Evolutionary conservation across 495 filamentous ascomycete genomes (phyloP).

Genomic region (Clavariopsis aquatica): DNA sequence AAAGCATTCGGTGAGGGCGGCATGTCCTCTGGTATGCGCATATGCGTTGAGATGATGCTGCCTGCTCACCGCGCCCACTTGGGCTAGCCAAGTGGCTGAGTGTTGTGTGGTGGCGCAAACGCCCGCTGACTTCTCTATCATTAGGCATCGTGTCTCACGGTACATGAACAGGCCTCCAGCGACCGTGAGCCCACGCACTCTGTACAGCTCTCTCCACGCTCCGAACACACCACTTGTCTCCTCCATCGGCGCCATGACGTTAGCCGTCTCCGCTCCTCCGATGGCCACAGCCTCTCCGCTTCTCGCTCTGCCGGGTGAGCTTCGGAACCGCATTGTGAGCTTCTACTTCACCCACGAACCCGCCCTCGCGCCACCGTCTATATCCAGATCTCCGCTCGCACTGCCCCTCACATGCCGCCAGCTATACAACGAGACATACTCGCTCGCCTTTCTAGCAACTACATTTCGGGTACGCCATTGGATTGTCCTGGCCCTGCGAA

Average conservation of each 20-base stretch:
- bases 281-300: constrained; percentile 9
- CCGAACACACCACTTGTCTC: neutral
- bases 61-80: neutral
- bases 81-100: neutral
- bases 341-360: constrained; percentile 20
- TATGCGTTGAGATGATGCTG: neutral
- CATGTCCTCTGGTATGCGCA: neutral
- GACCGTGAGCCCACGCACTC: neutral
- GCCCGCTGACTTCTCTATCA: constrained; percentile 5
- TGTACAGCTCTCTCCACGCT: neutral
- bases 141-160: constrained; percentile 21
- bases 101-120: neutral
- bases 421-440: constrained; percentile 14
- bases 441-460: constrained; percentile 15
- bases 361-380: constrained; percentile 3
- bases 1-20: neutral
- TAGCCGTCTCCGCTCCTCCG: neutral
- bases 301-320: constrained; percentile 18
- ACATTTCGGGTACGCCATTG: constrained; percentile 13
- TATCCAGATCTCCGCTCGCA: constrained; percentile 17
- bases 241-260: neutral
- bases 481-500: neutral
- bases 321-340: constrained; percentile 14
- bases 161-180: constrained; percentile 16
- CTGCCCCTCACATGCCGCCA: constrained; percentile 26